Evolutionary conservation across 768 basidiomycete genomes (phyloP).

Genomic region (Daedalea quercina): DNA sequence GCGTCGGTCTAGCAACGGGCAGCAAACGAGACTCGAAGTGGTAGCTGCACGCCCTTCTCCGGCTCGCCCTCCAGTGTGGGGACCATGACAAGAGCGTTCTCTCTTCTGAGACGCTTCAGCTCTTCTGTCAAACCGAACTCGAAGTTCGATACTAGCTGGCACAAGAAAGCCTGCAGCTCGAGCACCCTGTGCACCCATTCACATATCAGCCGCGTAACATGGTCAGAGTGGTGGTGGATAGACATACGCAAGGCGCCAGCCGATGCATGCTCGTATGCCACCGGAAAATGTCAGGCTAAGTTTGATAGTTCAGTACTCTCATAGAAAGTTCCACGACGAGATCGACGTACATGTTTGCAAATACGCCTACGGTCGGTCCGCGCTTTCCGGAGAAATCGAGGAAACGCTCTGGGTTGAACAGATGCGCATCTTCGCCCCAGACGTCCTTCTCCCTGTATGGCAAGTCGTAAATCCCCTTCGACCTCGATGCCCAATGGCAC

Average conservation of each 20-base stretch:
- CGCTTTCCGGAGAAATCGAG: constrained; percentile 23
- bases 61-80: constrained; percentile 29
- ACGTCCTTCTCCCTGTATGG: constrained; percentile 19
- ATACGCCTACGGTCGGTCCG: constrained; percentile 36
- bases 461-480: not conserved
- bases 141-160: constrained; percentile 47
- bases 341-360: constrained; percentile 38
- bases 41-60: constrained; percentile 26
- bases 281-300: constrained; percentile 21
- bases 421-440: constrained; percentile 25
- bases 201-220: not conserved
- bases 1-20: not conserved
- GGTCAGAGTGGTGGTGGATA: not conserved
- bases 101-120: constrained; percentile 22
- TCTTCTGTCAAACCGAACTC: constrained; percentile 35
- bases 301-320: not conserved
- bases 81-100: constrained; percentile 25
- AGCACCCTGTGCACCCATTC: not conserved
- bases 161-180: constrained; percentile 55
- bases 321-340: not conserved
- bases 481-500: not conserved
- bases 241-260: constrained; percentile 18
- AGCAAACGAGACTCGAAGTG: constrained; percentile 20
- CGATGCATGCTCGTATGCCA: constrained; percentile 20
- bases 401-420: constrained; percentile 26